Evolutionary conservation across 805 yeast genomes (phyloP), one percentile per base, ranked within the genome.

Genomic region (Saturnispora mendoncae): DNA sequence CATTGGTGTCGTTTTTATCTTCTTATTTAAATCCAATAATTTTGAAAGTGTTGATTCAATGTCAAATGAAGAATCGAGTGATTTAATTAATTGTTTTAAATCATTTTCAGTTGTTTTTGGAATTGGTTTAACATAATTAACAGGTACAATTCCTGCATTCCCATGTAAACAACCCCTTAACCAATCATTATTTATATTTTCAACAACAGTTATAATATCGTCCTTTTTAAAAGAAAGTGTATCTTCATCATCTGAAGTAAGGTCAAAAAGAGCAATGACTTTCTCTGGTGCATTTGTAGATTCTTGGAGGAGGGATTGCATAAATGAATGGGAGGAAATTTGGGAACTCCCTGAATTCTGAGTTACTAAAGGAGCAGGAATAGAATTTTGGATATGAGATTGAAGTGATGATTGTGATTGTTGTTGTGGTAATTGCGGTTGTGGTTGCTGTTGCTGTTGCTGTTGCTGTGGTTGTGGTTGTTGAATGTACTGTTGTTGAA

Each of bases 141-240:
- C 71, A 0, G 98, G 98, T 61, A 90, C 87, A 12, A 92, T 80
- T 15, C 98, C 98, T 38, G 78, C 69, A 41, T 71, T 72, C 1
- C 96, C 96, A 41, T 74, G 70, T 39, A 90, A 62, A 5, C 90
- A 75, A 13, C 98, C 98, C 50, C 85, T 72, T 81, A 96, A 84
- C 98, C 98, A 90, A 55, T 90, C 97, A 47, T 84, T 71, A 58
- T 87, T 88, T 5, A 84, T 94, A 13, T 81, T 71, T 52, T 88
- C 97, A 27, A 88, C 68, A 1, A 92, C 95, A 1, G 81, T 80
- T 37, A 90, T 88, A 12, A 85, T 68, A 56, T 90, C 97, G 31
- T 95, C 97, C 53, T 79, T 79, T 38, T 78, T 68, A 62, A 92
- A 90, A 2, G 94, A 78, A 33, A 90, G 69, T 50, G 92, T 97